Percentiles rank a stretch among this genome's conserved stretches.
These are phyloP conservation scores for Fusarium gaditjirri DNA, from an alignment of 2,329 filamentous ascomycete species.

Conservation along the genomic window DNA sequence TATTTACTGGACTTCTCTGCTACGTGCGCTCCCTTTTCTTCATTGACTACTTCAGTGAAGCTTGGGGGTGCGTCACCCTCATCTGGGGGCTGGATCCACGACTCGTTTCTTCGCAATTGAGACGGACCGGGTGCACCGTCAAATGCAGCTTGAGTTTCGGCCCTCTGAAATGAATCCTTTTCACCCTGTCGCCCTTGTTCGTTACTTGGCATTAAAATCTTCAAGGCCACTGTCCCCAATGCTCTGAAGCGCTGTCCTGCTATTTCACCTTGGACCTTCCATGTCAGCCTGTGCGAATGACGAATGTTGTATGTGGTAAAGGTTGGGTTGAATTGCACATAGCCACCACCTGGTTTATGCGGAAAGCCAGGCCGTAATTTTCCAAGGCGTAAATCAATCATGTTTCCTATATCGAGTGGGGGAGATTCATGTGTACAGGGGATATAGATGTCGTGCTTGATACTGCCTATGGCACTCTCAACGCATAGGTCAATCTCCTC, in stretches of 20 bases:
- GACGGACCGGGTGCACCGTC: not conserved
- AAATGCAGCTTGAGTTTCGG: not conserved
- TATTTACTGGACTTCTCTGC: not conserved
- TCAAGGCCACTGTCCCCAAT: not conserved
- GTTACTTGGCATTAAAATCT: slow-evolving; percentile 14
- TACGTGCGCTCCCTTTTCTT: not conserved
- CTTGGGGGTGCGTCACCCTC: slow-evolving; percentile 7
- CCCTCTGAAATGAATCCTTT: fast-evolving
- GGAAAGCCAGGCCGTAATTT: not conserved
- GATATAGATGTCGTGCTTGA: not conserved
- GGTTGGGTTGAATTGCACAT: slow-evolving; percentile 18
- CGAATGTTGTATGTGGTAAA: slow-evolving; percentile 47
- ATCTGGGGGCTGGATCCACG: slow-evolving; percentile 13
- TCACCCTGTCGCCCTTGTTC: not conserved
- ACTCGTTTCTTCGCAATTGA: not conserved
- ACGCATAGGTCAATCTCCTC: slow-evolving; percentile 10
- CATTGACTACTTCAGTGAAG: slow-evolving; percentile 1
- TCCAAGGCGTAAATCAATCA: slow-evolving; percentile 23
- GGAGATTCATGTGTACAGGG: slow-evolving; percentile 8
- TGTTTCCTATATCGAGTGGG: slow-evolving; percentile 17
- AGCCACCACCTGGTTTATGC: fast-evolving
- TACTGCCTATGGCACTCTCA: not conserved
- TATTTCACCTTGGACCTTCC: slow-evolving; percentile 18
- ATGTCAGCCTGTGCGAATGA: slow-evolving; percentile 38
- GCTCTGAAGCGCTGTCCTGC: not conserved